phyloP scores from a whole-genome alignment of 495 filamentous ascomycete species.

The Lepraria neglecta region DNA sequence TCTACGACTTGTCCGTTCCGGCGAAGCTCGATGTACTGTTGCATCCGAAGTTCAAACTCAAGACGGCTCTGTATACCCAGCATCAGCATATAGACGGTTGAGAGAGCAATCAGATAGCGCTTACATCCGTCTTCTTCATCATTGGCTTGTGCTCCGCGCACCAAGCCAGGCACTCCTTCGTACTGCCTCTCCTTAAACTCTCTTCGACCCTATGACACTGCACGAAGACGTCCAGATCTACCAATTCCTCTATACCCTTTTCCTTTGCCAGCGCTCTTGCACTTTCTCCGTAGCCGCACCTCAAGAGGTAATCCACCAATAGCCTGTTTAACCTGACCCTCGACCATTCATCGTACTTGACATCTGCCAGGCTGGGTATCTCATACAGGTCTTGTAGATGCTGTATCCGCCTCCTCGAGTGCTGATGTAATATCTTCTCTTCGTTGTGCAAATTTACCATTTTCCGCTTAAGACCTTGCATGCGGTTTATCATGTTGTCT shows the following conservation, averaged over 20 bases:
- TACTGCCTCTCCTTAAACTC: slow-evolving; percentile 62
- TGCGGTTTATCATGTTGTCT: slow-evolving; percentile 74
- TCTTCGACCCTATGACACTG: slow-evolving; percentile 69
- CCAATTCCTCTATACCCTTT: slow-evolving; percentile 67
- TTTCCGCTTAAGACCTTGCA: slow-evolving; percentile 83
- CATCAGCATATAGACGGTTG: slow-evolving; percentile 28
- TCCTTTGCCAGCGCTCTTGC: slow-evolving; percentile 66
- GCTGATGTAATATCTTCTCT: slow-evolving; percentile 63
- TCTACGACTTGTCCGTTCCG: slow-evolving; percentile 64
- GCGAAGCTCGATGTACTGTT: slow-evolving; percentile 90
- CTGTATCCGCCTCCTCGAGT: slow-evolving; percentile 66
- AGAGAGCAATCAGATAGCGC: neutral
- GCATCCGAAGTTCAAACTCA: slow-evolving; percentile 89
- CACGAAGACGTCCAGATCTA: slow-evolving; percentile 84
- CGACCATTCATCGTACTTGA: slow-evolving; percentile 91
- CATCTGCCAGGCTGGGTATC: slow-evolving; percentile 79
- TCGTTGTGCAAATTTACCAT: slow-evolving; percentile 70
- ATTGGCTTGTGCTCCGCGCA: slow-evolving; percentile 86
- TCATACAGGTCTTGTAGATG: slow-evolving; percentile 74
- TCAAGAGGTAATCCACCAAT: slow-evolving; percentile 81
- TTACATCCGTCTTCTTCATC: slow-evolving; percentile 73
- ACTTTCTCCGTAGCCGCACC: slow-evolving; percentile 74
- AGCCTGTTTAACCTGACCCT: slow-evolving; percentile 72
- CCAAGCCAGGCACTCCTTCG: slow-evolving; percentile 77
- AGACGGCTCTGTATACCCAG: slow-evolving; percentile 61